Base-by-base conservation (phyloP, 1,284 basidiomycete genomes). In the Porodaedalea pini region DNA sequence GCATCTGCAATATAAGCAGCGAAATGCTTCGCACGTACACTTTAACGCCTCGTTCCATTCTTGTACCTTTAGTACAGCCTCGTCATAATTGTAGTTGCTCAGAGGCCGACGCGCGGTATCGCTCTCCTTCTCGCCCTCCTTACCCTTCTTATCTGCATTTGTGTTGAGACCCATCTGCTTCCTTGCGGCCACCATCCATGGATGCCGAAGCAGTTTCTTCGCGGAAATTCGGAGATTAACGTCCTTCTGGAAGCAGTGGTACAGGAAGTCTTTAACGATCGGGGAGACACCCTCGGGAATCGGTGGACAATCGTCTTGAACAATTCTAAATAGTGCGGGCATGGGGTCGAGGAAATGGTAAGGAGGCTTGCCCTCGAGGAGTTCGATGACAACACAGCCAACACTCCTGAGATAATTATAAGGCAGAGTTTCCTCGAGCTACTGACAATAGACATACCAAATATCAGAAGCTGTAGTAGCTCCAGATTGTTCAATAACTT, bases 161-260 rank as follows among this genome's bases (percentile, higher is more conserved):
- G 77, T 68, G 57, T 78, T 73, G 2, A 70, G 62, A 21, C 71
- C 70, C 72, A 93, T 80, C 68, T 93, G 87, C 69, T 83, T 88
- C 65, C 87, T 81, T 6, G 92, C 88, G 0, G 88, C 82, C 23
- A 89, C 73, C 94, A 98, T 98, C 96, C 96, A 99, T 7, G 94
- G 92, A 67, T 99, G 96, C 64, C 82, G 82, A 31, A 97, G 77
- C 6, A 99, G 79, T 73, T 98, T 98, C 73, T 91, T 92, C 2
- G 96, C 96, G 0, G 91, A 90, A 63, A 98, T 88, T 21, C 96
- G 88, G 41, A 99, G 77, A 70, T 98, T 97, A 63, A 86, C 86
- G 68, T 98, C 96, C 72, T 98, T 98, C 75, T 98, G 96, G 72
- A 99, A 99, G 70, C 96, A 98, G 64, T 98, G 94, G 63, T 93